Evolutionary conservation across 1,284 basidiomycete species (phyloP).

Genomic region (Sparassis latifolia): DNA sequence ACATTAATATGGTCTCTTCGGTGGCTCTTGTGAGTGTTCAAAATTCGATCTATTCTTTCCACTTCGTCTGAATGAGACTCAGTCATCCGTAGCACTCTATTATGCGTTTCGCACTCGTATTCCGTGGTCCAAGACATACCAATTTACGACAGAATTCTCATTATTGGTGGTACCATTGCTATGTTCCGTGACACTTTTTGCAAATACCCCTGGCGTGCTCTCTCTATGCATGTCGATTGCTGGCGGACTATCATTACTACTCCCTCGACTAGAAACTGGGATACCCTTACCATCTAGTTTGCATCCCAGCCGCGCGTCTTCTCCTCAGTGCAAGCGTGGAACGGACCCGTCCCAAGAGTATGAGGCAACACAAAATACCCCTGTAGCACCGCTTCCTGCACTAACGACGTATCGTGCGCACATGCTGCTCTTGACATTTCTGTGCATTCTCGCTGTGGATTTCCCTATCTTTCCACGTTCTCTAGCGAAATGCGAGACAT

Average conservation of each 20-base stretch:
- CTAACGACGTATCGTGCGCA: slow-evolving; percentile 89
- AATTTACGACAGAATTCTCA: slow-evolving; percentile 52
- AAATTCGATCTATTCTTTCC: slow-evolving; percentile 1
- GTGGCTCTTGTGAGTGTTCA: slow-evolving; percentile 63
- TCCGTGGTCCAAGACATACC: slow-evolving; percentile 25
- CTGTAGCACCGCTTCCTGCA: slow-evolving; percentile 58
- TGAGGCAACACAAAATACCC: slow-evolving; percentile 1
- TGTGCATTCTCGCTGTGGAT: slow-evolving; percentile 94
- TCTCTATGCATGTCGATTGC: slow-evolving; percentile 44
- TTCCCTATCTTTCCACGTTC: slow-evolving; percentile 87
- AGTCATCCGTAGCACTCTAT: slow-evolving; percentile 72
- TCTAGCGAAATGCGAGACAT: slow-evolving; percentile 92
- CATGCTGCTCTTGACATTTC: slow-evolving; percentile 91
- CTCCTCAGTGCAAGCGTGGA: slow-evolving; percentile 13
- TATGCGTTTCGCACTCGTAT: slow-evolving; percentile 48
- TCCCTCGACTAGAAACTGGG: slow-evolving; percentile 37
- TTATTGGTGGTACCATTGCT: slow-evolving; percentile 73
- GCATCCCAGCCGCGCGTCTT: slow-evolving; percentile 15
- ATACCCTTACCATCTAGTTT: slow-evolving; percentile 44
- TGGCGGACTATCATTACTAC: slow-evolving; percentile 34
- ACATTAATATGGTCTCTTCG: slow-evolving; percentile 70
- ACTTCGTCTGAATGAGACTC: slow-evolving; percentile 12
- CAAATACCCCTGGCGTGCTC: slow-evolving; percentile 49
- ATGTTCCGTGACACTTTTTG: slow-evolving; percentile 73
- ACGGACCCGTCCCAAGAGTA: not conserved